These are phyloP conservation scores for Mycosphaerella sp. DNA, from an alignment of 2,329 filamentous ascomycete species.

Conservation along the genomic window DNA sequence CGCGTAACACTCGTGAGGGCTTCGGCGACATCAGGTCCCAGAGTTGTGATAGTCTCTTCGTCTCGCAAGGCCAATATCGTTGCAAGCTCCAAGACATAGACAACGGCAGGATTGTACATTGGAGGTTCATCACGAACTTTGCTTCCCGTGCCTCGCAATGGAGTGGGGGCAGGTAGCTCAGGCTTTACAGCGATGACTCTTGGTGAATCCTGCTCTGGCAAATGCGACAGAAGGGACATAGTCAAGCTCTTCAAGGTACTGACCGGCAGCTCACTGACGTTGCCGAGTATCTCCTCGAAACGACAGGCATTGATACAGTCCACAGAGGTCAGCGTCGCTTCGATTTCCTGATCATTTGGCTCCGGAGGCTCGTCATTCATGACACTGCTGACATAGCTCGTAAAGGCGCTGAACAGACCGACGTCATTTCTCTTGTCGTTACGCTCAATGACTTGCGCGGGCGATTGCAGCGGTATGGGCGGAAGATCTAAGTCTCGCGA, in stretches of 20 bases:
- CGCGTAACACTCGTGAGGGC: conserved; percentile 74
- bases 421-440: conserved; percentile 70
- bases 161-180: conserved; percentile 62
- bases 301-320: conserved; percentile 90
- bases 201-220: conserved; percentile 73
- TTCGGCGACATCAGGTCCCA: conserved; percentile 75
- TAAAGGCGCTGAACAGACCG: conserved; percentile 88
- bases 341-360: conserved; percentile 92
- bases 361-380: conserved; percentile 96
- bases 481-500: conserved; percentile 64
- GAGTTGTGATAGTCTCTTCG: conserved; percentile 59
- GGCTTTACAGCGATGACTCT: conserved; percentile 84
- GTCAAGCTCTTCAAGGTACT: conserved; percentile 57
- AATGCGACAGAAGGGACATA: conserved; percentile 66
- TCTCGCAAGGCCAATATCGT: conserved; percentile 76
- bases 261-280: conserved; percentile 64
- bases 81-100: conserved; percentile 86
- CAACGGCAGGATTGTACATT: conserved; percentile 74
- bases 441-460: conserved; percentile 87
- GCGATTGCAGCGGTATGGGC: conserved; percentile 80
- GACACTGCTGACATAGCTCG: conserved; percentile 97
- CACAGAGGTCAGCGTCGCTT: conserved; percentile 88
- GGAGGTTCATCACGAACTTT: conserved; percentile 51
- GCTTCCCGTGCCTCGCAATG: conserved; percentile 52
- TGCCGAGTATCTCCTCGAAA: conserved; percentile 73